Conservation (phyloP, 768 basidiomycete genomes). For the Agrocybe praecox region DNA sequence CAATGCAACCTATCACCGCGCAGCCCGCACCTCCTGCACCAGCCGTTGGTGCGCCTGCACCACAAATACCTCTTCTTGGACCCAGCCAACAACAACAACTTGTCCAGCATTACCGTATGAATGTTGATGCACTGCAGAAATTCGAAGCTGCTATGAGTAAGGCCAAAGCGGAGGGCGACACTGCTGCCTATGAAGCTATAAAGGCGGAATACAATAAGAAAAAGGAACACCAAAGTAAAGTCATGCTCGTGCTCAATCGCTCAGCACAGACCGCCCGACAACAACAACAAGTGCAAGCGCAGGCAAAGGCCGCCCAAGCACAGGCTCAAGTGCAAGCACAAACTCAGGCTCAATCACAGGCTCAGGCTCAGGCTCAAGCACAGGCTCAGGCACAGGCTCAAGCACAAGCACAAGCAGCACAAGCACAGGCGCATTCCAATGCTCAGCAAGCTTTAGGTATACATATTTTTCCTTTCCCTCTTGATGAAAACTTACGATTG, state of each 20-base stretch:
- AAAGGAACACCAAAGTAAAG: conserved; percentile 5
- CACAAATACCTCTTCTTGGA: background rate
- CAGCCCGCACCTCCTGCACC: background rate
- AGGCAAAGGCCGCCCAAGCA: background rate
- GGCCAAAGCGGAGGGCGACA: conserved; percentile 1
- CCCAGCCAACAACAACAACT: background rate
- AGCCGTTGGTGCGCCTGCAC: background rate
- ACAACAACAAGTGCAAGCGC: background rate
- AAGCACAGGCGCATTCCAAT: background rate
- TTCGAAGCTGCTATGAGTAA: background rate
- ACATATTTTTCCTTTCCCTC: background rate
- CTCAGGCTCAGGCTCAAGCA: background rate
- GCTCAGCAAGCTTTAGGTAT: background rate
- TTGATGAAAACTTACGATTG: background rate
- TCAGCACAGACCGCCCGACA: background rate
- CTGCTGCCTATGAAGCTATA: background rate
- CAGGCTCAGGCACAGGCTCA: background rate
- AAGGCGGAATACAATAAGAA: conserved; percentile 3
- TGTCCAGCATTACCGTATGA: background rate
- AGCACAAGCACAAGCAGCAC: background rate
- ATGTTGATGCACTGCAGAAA: background rate
- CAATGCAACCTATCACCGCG: background rate
- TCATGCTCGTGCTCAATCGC: background rate
- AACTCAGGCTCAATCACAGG: background rate
- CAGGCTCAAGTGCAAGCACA: background rate